phyloP scores from a whole-genome alignment of 305 asterid genomes.

The Fraxinus floribunda region DNA sequence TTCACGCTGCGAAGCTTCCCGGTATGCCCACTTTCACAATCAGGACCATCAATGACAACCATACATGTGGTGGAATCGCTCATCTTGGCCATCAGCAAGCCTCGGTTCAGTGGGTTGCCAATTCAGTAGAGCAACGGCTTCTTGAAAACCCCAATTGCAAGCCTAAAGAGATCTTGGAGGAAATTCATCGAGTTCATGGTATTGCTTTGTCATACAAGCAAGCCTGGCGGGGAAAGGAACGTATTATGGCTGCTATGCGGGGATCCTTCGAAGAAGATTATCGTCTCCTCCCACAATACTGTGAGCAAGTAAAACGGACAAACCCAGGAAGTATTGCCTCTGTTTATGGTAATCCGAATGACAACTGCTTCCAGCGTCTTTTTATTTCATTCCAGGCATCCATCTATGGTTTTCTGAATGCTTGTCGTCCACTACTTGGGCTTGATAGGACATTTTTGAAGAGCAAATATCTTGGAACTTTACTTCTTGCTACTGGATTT shows the following conservation, averaged over 20 bases:
- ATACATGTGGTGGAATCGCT: conserved; percentile 79
- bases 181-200: conserved; percentile 82
- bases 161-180: conserved; percentile 95
- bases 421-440: conserved; percentile 96
- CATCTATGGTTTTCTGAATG: conserved; percentile 81
- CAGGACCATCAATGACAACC: conserved; percentile 78
- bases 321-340: conserved; percentile 92
- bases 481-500: conserved; percentile 91
- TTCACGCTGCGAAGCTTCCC: conserved; percentile 96
- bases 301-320: conserved; percentile 85
- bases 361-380: conserved; percentile 83
- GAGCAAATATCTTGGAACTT: conserved; percentile 86
- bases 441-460: conserved; percentile 80
- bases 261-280: conserved; percentile 97
- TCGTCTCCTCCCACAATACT: conserved; percentile 83
- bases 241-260: conserved; percentile 93
- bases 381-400: conserved; percentile 91
- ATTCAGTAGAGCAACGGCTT: conserved; percentile 84
- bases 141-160: conserved; percentile 87
- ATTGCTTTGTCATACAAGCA: conserved; percentile 93
- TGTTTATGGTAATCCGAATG: conserved; percentile 65
- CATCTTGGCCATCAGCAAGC: conserved; percentile 99
- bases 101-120: conserved; percentile 98
- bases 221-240: conserved; percentile 99
- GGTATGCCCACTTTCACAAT: conserved; percentile 93